Evolutionary conservation across 2,329 filamentous ascomycete genomes (phyloP), one percentile per base, ranked within the genome.

Genomic region (Beauveria sp.): DNA sequence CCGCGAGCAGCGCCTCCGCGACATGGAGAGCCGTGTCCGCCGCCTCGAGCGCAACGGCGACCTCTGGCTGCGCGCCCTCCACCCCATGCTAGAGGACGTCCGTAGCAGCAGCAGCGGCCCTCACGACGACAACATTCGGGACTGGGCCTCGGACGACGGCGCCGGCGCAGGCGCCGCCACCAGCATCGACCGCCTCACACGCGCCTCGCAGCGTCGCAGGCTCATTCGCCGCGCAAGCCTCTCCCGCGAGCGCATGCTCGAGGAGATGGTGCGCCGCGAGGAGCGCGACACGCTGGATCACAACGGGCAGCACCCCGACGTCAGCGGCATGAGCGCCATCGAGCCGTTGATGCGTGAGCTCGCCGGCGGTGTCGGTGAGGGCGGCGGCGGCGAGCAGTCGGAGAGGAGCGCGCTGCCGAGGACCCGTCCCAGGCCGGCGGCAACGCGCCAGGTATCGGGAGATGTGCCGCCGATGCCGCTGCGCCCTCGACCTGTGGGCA

Each of bases 11-110:
- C 77, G 75, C 8, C 68, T 79, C 18, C 73, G 72, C 26, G 80
- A 83, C 45, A 77, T 81, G 69, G 79, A 81, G 64, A 72, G 72
- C 12, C 75, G 80, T 1, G 67, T 82, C 14, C 73, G 75, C 7
- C 71, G 73, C 18, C 72, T 82, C 1, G 80, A 83, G 68, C 72
- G 73, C 18, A 78, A 79, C 54, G 75, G 77, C 46, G 78, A 81
- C 45, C 69, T 77, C 3, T 78, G 77, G 75, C 68, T 78, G 47
- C 71, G 74, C 16, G 75, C 78, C 2, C 67, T 82, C 28, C 70
- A 77, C 2, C 76, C 78, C 4, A 71, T 82, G 4, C 69, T 82
- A 45, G 74, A 79, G 42, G 76, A 74, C 38, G 70, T 82, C 38
- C 70, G 65, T 51, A 61, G 61, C 34, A 62, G n/a, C 18, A 28